Evolutionary conservation across 306 rosid genomes (phyloP).

Genomic region (Begonia masoniana): DNA sequence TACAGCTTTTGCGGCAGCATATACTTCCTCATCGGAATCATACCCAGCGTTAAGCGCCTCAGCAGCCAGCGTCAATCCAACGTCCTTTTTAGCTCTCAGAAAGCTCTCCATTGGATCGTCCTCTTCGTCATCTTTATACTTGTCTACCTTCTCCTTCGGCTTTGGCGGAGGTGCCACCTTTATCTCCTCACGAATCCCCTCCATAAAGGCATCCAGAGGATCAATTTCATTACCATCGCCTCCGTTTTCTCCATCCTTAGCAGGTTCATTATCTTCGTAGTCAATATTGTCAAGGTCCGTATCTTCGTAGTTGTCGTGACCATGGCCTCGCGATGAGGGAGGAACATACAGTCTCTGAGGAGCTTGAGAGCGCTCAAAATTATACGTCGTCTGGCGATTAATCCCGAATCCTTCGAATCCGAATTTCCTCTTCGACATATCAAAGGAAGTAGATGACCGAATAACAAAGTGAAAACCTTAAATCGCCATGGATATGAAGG

Average conservation of each 20-base stretch:
- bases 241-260: conserved; percentile 15
- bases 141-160: conserved; percentile 56
- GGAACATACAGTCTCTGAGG: conserved; percentile 84
- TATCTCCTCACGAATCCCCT: conserved; percentile 86
- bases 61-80: conserved; percentile 71
- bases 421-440: conserved; percentile 88
- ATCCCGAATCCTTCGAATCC: conserved; percentile 94
- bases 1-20: conserved; percentile 93
- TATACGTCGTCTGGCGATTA: conserved; percentile 69
- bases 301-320: conserved; percentile 78
- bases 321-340: conserved; percentile 58
- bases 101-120: conserved; percentile 93
- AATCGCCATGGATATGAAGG: background rate
- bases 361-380: conserved; percentile 71
- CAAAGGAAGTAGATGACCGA: background rate
- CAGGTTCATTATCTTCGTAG: conserved; percentile 11
- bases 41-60: conserved; percentile 86
- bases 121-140: conserved; percentile 69
- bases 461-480: conserved; percentile 12
- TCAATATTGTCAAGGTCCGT: conserved; percentile 21
- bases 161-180: conserved; percentile 57
- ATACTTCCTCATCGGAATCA: conserved; percentile 93
- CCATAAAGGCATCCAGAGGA: conserved; percentile 95
- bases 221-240: conserved; percentile 49
- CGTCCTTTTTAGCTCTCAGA: conserved; percentile 78